Evolutionary conservation across 352 stramenopile genomes (phyloP).

Genomic region (Globisporangium okanoganense): DNA sequence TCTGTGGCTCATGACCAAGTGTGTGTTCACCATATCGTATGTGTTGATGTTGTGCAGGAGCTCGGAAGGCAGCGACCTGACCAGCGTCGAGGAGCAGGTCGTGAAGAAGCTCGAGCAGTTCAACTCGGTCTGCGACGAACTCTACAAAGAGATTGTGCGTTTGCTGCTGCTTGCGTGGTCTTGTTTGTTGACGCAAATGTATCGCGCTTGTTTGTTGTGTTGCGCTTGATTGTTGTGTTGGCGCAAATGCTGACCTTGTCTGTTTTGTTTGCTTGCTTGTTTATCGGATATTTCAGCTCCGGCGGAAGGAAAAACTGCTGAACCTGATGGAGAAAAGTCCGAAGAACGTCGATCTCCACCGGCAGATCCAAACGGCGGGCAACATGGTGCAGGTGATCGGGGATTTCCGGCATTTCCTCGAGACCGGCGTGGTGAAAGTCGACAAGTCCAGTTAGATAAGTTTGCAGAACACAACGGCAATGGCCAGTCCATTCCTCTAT

Average conservation of each 20-base stretch:
- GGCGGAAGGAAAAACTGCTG: constrained; percentile 78
- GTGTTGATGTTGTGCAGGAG: neutral
- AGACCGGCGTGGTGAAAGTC: constrained; percentile 50
- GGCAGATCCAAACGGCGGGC: constrained; percentile 82
- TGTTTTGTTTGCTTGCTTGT: constrained; percentile 8
- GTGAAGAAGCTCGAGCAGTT: constrained; percentile 87
- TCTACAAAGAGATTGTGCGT: constrained; percentile 87
- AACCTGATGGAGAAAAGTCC: constrained; percentile 83
- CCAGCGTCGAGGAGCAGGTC: constrained; percentile 61
- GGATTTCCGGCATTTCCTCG: constrained; percentile 80
- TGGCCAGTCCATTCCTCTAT: neutral
- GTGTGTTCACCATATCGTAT: neutral
- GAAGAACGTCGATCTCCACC: constrained; percentile 82
- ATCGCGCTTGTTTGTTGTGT: constrained; percentile 9
- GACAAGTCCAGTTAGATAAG: constrained; percentile 21
- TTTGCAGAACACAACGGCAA: neutral
- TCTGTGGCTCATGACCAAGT: neutral
- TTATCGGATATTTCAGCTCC: constrained; percentile 39
- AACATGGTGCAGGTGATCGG: constrained; percentile 80
- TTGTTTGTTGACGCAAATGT: neutral
- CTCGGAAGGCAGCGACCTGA: constrained; percentile 29
- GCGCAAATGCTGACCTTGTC: neutral
- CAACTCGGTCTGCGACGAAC: constrained; percentile 85
- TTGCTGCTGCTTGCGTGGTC: neutral
- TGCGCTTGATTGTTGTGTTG: too few relatives aligned